These are phyloP conservation scores for Arthrobotrys megalospora DNA, from an alignment of 2,329 filamentous ascomycete species.

Conservation along the genomic window DNA sequence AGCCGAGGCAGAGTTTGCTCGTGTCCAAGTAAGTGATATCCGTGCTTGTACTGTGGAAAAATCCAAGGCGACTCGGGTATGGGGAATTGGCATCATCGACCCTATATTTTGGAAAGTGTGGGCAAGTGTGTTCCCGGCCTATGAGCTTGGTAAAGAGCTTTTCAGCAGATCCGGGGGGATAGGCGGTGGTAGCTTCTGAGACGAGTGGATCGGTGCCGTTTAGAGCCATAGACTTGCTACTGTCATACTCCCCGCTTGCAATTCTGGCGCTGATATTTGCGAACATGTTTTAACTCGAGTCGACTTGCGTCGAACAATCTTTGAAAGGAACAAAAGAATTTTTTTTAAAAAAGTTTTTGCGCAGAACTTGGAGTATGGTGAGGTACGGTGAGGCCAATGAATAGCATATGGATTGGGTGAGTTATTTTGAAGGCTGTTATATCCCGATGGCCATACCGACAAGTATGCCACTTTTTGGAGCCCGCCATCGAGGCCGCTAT, in stretches of 20 bases:
- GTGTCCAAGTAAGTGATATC: slow-evolving; percentile 34
- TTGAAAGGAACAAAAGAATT: neutral
- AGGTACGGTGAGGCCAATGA: too few species aligned
- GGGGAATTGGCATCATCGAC: slow-evolving; percentile 12
- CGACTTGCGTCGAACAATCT: neutral
- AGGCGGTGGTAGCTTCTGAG: neutral
- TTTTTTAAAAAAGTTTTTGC: too few species aligned
- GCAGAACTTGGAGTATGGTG: too few species aligned
- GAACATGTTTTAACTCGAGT: neutral
- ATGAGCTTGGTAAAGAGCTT: slow-evolving; percentile 22
- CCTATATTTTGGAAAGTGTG: slow-evolving; percentile 27
- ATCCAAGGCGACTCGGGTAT: slow-evolving; percentile 26
- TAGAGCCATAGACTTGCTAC: neutral
- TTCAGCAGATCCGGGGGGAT: slow-evolving; percentile 17
- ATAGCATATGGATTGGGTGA: too few species aligned
- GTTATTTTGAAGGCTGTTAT: too few species aligned
- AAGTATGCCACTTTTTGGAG: too few species aligned
- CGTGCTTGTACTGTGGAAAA: slow-evolving; percentile 12
- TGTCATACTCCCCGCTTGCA: neutral
- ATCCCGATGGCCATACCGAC: too few species aligned
- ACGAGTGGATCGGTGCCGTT: neutral
- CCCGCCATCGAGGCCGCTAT: too few species aligned
- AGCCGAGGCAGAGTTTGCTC: slow-evolving; percentile 24
- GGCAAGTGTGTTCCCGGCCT: slow-evolving; percentile 14
- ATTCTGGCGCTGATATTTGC: slow-evolving; percentile 3